Percentiles rank a stretch among this genome's conserved stretches.
phyloP scores from a whole-genome alignment of 257 asterid species.

The Solanum lycopersicoides region DNA sequence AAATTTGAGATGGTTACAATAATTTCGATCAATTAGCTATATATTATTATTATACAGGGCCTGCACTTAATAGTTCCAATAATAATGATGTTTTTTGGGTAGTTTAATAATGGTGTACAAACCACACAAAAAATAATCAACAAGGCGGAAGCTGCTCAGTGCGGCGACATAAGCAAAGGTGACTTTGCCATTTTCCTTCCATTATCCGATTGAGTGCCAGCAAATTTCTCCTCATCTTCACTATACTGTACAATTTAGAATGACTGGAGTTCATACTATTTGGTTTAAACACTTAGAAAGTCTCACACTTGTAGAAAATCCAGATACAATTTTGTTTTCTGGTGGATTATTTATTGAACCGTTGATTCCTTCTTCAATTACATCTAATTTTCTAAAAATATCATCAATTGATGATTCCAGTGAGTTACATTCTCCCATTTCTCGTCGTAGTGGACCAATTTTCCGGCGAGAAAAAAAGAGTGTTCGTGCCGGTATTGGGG shows the following conservation, averaged over 20 bases:
- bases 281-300: neutral
- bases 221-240: constrained; percentile 1
- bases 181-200: constrained; percentile 10
- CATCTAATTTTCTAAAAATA: neutral
- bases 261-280: constrained; percentile 20
- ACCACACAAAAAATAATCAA: neutral
- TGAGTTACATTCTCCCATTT: constrained; percentile 14
- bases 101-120: neutral
- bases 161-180: constrained; percentile 35
- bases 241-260: constrained; percentile 7
- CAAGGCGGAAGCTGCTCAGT: neutral
- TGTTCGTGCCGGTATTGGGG: constrained; percentile 1
- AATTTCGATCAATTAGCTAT: neutral
- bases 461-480: constrained; percentile 1
- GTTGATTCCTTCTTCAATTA: constrained; percentile 41
- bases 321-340: constrained; percentile 6
- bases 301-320: neutral
- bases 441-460: constrained; percentile 7
- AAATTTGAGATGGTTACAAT: too few relatives aligned
- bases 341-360: constrained; percentile 72
- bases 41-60: neutral
- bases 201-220: constrained; percentile 1
- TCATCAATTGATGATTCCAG: constrained; percentile 3
- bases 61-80: neutral
- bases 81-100: neutral